Percentiles rank a stretch among this genome's conserved stretches.
Conservation (phyloP, 352 stramenopile species). For the Globisporangium camurandrum region DNA sequence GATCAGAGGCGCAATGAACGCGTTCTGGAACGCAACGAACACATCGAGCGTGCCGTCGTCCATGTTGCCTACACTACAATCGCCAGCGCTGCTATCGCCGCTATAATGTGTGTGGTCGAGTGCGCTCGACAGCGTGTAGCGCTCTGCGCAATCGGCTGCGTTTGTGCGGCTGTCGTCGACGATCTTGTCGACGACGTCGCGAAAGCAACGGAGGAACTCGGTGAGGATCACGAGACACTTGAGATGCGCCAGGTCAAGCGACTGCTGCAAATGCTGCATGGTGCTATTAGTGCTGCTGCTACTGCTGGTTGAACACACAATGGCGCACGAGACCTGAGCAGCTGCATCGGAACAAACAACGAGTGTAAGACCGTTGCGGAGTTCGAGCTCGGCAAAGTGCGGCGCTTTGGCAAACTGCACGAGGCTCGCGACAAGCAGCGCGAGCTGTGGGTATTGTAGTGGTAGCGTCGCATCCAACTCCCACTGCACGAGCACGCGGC, state of each 20-base stretch:
- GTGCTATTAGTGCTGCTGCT: background rate
- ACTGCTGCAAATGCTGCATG: background rate
- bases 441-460: slow-evolving; percentile 32
- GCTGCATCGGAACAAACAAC: slow-evolving; percentile 27
- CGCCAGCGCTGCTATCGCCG: background rate
- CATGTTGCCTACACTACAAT: background rate
- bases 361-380: slow-evolving; percentile 28
- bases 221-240: slow-evolving; percentile 37
- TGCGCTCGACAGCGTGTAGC: slow-evolving; percentile 44
- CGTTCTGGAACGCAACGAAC: slow-evolving; percentile 35
- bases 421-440: slow-evolving; percentile 45
- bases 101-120: too few relatives aligned
- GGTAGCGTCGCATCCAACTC: slow-evolving; percentile 35
- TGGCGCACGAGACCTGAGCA: slow-evolving; percentile 28
- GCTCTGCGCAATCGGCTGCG: slow-evolving; percentile 28
- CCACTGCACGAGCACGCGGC: slow-evolving; percentile 34
- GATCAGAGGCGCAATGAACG: slow-evolving; percentile 29
- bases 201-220: slow-evolving; percentile 26
- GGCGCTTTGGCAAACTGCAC: slow-evolving; percentile 40
- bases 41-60: slow-evolving; percentile 20
- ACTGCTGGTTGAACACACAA: slow-evolving; percentile 25
- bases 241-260: slow-evolving; percentile 28
- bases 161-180: slow-evolving; percentile 19
- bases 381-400: slow-evolving; percentile 25
- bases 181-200: slow-evolving; percentile 20